These are phyloP conservation scores for Mycena vulgaris DNA, from an alignment of 768 basidiomycete species.

Conservation along the genomic window DNA sequence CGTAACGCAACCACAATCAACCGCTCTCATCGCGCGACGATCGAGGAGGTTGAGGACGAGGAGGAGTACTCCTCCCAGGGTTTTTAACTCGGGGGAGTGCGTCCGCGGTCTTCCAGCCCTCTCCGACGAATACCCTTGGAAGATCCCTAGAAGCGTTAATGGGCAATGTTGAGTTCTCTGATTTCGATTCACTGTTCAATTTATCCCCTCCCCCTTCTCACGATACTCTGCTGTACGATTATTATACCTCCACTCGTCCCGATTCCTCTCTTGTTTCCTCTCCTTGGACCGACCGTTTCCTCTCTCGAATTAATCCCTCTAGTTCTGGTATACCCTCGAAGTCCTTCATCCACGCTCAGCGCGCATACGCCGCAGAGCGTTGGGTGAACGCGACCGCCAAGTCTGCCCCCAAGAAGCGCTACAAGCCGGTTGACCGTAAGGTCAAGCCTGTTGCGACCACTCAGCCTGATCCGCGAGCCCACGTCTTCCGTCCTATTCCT, in stretches of 20 bases:
- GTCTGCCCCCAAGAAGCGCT: too few species aligned
- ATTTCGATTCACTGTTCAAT: slow-evolving; percentile 37
- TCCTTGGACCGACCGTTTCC: slow-evolving; percentile 13
- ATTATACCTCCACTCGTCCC: background rate
- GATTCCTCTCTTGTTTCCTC: background rate
- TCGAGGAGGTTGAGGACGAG: slow-evolving; percentile 18
- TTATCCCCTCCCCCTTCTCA: background rate
- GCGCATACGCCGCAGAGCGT: too few species aligned
- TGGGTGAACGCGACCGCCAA: too few species aligned
- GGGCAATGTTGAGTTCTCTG: slow-evolving; percentile 35
- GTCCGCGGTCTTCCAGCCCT: slow-evolving; percentile 12
- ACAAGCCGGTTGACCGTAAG: slow-evolving; percentile 21
- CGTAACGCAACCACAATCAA: slow-evolving; percentile 6
- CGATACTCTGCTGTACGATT: slow-evolving; percentile 2
- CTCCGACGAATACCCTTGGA: slow-evolving; percentile 30
- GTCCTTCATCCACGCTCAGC: too few species aligned
- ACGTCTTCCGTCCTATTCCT: slow-evolving; percentile 29
- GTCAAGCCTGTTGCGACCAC: slow-evolving; percentile 9
- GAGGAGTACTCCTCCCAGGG: too few species aligned
- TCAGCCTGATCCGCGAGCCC: slow-evolving; percentile 2
- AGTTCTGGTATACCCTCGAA: too few species aligned
- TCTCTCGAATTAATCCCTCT: too few species aligned
- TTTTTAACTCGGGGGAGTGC: slow-evolving; percentile 28
- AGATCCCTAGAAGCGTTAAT: slow-evolving; percentile 37
- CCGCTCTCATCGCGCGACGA: background rate